These are phyloP conservation scores for Xylaria sp. DNA, from an alignment of 2,329 filamentous ascomycete species.

Conservation along the genomic window DNA sequence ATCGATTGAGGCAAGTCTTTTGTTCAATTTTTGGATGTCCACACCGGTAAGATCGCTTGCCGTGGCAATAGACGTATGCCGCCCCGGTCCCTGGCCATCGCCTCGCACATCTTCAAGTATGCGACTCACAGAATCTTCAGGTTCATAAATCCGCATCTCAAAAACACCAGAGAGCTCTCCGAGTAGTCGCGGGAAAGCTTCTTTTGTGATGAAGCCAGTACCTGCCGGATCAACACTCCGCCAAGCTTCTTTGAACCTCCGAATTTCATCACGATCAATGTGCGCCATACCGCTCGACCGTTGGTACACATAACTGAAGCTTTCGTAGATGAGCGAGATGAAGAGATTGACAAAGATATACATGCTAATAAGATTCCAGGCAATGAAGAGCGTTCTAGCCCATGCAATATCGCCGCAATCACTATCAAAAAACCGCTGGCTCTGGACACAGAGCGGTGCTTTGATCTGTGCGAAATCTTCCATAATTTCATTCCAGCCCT, in stretches of 20 bases:
- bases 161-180: conserved; percentile 95
- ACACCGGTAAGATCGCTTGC: conserved; percentile 62
- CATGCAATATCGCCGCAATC: conserved; percentile 92
- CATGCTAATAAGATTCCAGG: conserved; percentile 99
- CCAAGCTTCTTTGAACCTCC: conserved; percentile 98
- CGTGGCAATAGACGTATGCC: conserved; percentile 61
- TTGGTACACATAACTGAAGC: conserved; percentile 99
- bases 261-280: conserved; percentile 90
- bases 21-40: conserved; percentile 77
- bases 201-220: conserved; percentile 87
- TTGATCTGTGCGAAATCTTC: conserved; percentile 86
- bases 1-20: conserved; percentile 75
- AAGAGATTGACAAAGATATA: conserved; percentile 99
- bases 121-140: conserved; percentile 83
- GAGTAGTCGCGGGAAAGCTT: conserved; percentile 84
- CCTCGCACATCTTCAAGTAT: conserved; percentile 84
- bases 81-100: conserved; percentile 53
- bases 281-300: conserved; percentile 89
- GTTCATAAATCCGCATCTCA: conserved; percentile 94
- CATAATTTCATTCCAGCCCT: conserved; percentile 97
- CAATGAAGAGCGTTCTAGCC: conserved; percentile 88
- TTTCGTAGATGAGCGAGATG: conserved; percentile 98
- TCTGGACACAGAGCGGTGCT: conserved; percentile 79
- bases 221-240: conserved; percentile 92
- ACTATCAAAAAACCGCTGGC: conserved; percentile 76